Conservation (phyloP, 139 green algal species). For the Haematococcus sp. region DNA sequence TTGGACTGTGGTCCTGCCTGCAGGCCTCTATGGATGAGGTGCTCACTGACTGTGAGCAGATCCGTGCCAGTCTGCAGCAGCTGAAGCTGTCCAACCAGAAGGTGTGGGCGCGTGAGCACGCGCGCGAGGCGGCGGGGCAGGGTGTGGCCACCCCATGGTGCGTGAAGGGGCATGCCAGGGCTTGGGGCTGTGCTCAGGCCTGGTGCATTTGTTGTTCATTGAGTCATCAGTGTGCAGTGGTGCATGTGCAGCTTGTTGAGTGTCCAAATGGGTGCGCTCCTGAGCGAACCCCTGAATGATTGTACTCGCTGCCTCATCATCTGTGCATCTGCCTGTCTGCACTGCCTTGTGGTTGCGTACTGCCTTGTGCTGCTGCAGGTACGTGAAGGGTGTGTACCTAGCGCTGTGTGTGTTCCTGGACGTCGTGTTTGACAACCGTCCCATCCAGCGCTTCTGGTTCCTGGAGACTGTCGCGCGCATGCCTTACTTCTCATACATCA, state of each 20-base stretch:
- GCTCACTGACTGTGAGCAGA: slow-evolving; percentile 14
- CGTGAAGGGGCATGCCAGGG: not conserved
- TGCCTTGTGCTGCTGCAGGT: not conserved
- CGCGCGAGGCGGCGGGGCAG: slow-evolving; percentile 31
- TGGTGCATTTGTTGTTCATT: not conserved
- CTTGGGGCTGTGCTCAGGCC: not conserved
- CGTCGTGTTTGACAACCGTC: slow-evolving; percentile 66
- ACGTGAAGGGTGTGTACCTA: slow-evolving; percentile 48
- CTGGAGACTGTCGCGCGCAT: slow-evolving; percentile 67
- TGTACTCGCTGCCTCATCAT: not conserved
- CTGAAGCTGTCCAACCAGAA: slow-evolving; percentile 76
- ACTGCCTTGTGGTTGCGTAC: not conserved
- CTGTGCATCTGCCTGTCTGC: too few species aligned
- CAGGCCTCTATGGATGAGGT: not conserved
- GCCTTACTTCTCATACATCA: slow-evolving; percentile 95
- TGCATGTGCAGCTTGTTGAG: not conserved
- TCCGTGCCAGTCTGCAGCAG: slow-evolving; percentile 45
- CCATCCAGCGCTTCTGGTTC: slow-evolving; percentile 73
- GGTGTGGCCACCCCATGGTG: slow-evolving; percentile 46
- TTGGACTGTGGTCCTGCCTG: not conserved
- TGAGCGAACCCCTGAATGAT: not conserved
- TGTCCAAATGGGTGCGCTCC: not conserved
- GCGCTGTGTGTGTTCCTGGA: slow-evolving; percentile 75
- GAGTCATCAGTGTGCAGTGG: not conserved
- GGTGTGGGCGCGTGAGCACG: slow-evolving; percentile 75